A percentile compares a stretch with the other conserved stretches of the same genome.
These are phyloP conservation scores for Fomitopsis serialis DNA, from an alignment of 768 basidiomycete genomes.

Conservation along the genomic window DNA sequence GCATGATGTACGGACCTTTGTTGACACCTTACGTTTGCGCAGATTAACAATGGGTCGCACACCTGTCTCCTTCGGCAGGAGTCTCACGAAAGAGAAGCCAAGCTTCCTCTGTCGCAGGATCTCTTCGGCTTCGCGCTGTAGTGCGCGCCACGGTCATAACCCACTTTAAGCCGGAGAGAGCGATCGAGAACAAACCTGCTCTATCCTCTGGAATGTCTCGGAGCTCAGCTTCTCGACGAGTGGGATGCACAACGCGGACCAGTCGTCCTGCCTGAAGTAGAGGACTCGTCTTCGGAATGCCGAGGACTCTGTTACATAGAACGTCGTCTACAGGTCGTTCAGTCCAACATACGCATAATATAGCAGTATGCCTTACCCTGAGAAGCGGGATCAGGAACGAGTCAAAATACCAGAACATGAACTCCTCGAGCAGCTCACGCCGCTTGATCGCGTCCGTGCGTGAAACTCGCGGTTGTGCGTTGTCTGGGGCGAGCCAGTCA, in stretches of 20 bases:
- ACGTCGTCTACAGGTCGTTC: slow-evolving; percentile 61
- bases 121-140: slow-evolving; percentile 56
- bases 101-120: slow-evolving; percentile 68
- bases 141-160: not conserved
- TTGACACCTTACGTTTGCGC: slow-evolving; percentile 41
- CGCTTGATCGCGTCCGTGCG: slow-evolving; percentile 71
- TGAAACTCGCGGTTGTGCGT: slow-evolving; percentile 44
- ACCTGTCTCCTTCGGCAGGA: slow-evolving; percentile 92
- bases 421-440: slow-evolving; percentile 78
- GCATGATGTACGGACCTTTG: slow-evolving; percentile 20
- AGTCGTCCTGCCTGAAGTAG: slow-evolving; percentile 94
- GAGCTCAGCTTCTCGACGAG: slow-evolving; percentile 68
- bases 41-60: slow-evolving; percentile 94
- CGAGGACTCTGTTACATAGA: slow-evolving; percentile 91
- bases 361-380: slow-evolving; percentile 42
- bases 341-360: too few relatives aligned
- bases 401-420: slow-evolving; percentile 93
- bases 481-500: slow-evolving; percentile 65
- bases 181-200: slow-evolving; percentile 46
- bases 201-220: slow-evolving; percentile 65
- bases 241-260: slow-evolving; percentile 79
- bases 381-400: slow-evolving; percentile 76
- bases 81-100: slow-evolving; percentile 80
- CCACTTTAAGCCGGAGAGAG: too few relatives aligned
- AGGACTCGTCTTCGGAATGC: slow-evolving; percentile 77